Conservation (phyloP, 495 filamentous ascomycete species). For the Neurospora sp. region DNA sequence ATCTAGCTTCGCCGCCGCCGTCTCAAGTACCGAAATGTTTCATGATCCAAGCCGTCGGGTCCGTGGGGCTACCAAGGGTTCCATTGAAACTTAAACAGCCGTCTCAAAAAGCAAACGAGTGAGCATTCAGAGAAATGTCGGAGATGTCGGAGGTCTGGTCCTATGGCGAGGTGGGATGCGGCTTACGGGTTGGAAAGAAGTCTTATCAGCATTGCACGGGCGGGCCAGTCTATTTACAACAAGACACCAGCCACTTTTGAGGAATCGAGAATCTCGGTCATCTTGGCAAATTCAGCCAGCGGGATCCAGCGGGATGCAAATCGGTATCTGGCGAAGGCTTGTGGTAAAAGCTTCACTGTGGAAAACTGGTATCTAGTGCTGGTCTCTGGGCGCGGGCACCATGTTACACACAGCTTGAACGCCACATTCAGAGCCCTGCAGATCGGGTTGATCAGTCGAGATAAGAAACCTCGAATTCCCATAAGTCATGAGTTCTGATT, state of each 20-base stretch:
- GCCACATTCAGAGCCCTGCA: neutral
- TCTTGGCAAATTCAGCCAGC: neutral
- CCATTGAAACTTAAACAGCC: neutral
- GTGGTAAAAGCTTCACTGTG: neutral
- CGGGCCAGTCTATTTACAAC: neutral
- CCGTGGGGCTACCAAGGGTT: neutral
- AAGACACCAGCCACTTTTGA: neutral
- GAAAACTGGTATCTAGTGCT: neutral
- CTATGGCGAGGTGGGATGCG: neutral
- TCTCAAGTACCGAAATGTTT: neutral
- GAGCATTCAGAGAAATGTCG: neutral
- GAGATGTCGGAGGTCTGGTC: neutral
- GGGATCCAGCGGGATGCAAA: neutral
- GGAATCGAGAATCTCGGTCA: neutral
- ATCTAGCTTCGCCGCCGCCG: too few species aligned
- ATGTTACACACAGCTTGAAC: neutral
- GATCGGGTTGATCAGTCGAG: neutral
- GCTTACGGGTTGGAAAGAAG: neutral
- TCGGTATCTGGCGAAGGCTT: neutral
- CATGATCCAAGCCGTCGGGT: neutral
- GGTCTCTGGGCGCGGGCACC: neutral
- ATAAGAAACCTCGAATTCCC: neutral
- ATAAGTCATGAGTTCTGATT: neutral
- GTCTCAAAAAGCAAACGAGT: neutral
- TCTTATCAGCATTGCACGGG: neutral